Conservation (phyloP, 352 stramenopile genomes). For the Pseudoperonospora humuli region DNA sequence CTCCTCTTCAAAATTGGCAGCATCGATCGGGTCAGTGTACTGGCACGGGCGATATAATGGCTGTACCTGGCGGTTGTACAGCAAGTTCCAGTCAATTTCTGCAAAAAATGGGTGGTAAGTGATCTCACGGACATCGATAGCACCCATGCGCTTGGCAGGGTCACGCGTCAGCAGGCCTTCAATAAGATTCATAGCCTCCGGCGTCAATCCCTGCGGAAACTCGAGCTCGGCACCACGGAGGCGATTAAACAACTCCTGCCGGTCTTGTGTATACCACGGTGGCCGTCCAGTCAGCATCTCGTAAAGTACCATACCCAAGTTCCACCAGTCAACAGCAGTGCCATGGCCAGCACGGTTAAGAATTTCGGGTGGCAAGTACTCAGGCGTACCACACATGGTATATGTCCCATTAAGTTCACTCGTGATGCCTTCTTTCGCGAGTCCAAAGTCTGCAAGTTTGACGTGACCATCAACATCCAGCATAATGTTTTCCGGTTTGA, state of each 20-base stretch:
- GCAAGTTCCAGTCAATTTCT: slow-evolving; percentile 74
- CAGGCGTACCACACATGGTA: slow-evolving; percentile 83
- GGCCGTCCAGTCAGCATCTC: slow-evolving; percentile 74
- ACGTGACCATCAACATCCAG: slow-evolving; percentile 78
- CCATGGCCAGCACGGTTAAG: slow-evolving; percentile 71
- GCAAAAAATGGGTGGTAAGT: slow-evolving; percentile 79
- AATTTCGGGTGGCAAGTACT: slow-evolving; percentile 80
- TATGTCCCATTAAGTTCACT: slow-evolving; percentile 68
- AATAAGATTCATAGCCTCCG: slow-evolving; percentile 71
- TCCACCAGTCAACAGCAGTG: slow-evolving; percentile 82
- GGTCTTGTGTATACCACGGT: slow-evolving; percentile 77
- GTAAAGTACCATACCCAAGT: slow-evolving; percentile 77
- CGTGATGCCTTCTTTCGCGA: slow-evolving; percentile 71
- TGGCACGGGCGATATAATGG: slow-evolving; percentile 77
- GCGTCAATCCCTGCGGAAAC: slow-evolving; percentile 60
- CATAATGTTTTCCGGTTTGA: slow-evolving; percentile 87
- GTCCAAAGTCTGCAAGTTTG: slow-evolving; percentile 74
- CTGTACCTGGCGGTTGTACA: slow-evolving; percentile 68
- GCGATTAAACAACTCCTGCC: slow-evolving; percentile 62
- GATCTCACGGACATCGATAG: slow-evolving; percentile 66
- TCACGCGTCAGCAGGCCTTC: slow-evolving; percentile 89
- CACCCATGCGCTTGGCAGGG: slow-evolving; percentile 86
- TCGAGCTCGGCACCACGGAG: slow-evolving; percentile 60
- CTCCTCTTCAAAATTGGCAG: slow-evolving; percentile 80
- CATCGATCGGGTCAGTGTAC: slow-evolving; percentile 77